A percentile compares a stretch with the other conserved stretches of the same genome.
Evolutionary conservation across 2,329 filamentous ascomycete species (phyloP).

Genomic region (Dothistroma pini): DNA sequence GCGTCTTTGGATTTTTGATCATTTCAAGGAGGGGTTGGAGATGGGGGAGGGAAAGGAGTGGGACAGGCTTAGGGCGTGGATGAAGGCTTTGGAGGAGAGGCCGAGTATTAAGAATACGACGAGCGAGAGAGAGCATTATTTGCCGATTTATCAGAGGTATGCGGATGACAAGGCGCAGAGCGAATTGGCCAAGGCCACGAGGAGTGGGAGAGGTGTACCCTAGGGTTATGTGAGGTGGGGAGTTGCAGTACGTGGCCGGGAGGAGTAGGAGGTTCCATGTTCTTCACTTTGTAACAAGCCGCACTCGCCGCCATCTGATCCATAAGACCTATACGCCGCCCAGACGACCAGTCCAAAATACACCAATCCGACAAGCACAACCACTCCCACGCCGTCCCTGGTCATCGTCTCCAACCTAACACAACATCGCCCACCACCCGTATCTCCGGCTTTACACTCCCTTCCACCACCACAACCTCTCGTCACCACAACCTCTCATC

Average conservation of each 20-base stretch:
- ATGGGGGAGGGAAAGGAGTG: constrained; percentile 53
- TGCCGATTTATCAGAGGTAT: constrained; percentile 60
- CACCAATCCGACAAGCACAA: no score
- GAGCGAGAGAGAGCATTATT: constrained; percentile 64
- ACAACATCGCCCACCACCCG: not conserved
- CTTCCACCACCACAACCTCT: not conserved
- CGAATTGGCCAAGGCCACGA: constrained; percentile 47
- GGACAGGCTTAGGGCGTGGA: constrained; percentile 64
- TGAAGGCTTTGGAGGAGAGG: constrained; percentile 55
- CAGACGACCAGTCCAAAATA: no score
- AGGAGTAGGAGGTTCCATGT: no score
- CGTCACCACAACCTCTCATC: no score
- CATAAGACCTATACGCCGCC: no score
- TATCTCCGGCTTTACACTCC: not conserved
- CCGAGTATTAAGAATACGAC: constrained; percentile 64
- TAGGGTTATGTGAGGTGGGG: constrained; percentile 33
- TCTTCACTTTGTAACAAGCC: no score
- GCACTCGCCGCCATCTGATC: no score
- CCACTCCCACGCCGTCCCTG: no score
- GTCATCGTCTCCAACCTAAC: not conserved
- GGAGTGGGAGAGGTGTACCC: constrained; percentile 61
- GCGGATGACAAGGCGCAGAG: constrained; percentile 47
- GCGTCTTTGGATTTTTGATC: constrained; percentile 68
- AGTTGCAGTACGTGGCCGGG: no score
- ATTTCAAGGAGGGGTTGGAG: constrained; percentile 63